Evolutionary conservation across 768 basidiomycete genomes (phyloP).

Genomic region (Asterophora lycoperdoides): DNA sequence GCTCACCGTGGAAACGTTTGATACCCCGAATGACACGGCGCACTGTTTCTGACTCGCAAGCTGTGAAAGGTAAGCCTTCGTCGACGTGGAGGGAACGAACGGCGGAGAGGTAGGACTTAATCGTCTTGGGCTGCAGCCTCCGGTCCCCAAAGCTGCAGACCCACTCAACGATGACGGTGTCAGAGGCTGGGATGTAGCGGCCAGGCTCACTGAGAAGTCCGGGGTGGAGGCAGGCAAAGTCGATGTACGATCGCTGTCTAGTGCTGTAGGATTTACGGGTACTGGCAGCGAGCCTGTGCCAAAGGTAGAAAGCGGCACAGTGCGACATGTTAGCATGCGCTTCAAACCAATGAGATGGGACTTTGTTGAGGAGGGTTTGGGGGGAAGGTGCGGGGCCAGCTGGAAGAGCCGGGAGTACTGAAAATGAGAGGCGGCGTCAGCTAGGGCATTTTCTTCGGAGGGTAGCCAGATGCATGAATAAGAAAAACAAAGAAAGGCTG

Average conservation of each 20-base stretch:
- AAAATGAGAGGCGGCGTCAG: conserved; percentile 25
- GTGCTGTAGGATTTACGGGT: conserved; percentile 27
- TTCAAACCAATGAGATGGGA: conserved; percentile 21
- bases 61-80: conserved; percentile 21
- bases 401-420: conserved; percentile 23
- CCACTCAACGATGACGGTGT: conserved; percentile 19
- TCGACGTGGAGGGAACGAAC: conserved; percentile 29
- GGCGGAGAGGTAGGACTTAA: conserved; percentile 20
- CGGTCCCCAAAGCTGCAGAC: conserved; percentile 12
- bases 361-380: conserved; percentile 11
- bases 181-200: conserved; percentile 15
- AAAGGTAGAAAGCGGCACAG: conserved; percentile 23
- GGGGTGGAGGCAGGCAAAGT: conserved; percentile 20
- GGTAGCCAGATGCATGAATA: conserved; percentile 1
- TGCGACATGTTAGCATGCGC: conserved; percentile 11
- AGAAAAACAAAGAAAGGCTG: background rate
- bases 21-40: conserved; percentile 29
- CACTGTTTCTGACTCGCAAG: conserved; percentile 24
- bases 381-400: conserved; percentile 19
- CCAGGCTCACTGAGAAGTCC: conserved; percentile 12
- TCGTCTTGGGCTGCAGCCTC: conserved; percentile 15
- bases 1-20: conserved; percentile 27
- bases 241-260: conserved; percentile 27
- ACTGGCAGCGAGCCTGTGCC: conserved; percentile 26
- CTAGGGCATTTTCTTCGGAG: background rate